Base-by-base conservation (phyloP, 106 monocot genomes). In the Phalaenopsis aphrodite region DNA sequence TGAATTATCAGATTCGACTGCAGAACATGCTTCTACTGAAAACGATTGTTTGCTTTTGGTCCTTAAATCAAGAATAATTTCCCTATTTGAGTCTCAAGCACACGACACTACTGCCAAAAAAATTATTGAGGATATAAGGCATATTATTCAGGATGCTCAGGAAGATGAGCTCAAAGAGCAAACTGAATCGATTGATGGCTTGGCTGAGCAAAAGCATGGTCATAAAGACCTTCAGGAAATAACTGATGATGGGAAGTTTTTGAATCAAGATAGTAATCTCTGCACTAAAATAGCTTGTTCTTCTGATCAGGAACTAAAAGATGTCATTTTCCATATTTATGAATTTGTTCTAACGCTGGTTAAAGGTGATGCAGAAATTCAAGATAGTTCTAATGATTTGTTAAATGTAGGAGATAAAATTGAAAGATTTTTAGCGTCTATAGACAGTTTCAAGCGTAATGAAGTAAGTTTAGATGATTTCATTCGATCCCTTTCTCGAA, bases 271-370 rank as follows among this genome's bases (percentile, higher is more conserved):
- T 72, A 37, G 6, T 45, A 74, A 42, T 18, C n/a, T 41, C 39
- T 71, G 43, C 19, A 19, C 6, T 74, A 42, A 42, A 74, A 21
- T 42, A 19, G 24, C 24, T 65, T 65, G 64, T 23, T 24, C 7
- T 65, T 43, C 19, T 42, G 43, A 74, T 45, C 74, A 80, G 19
- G 71, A 57, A 45, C 36, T 90, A 49, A 79, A 78, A 76, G 88
- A 47, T 82, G 90, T 94, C 5, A 82, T 95, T 49, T 85, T 81
- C 57, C 72, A 89, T 8, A 88, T 93, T 79, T 77, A 88, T 52
- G 88, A 89, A 64, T 91, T 88, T 81, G 81, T 93, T 5, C 19
- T 82, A 23, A 80, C 74, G 37, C 76, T 93, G 58, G 81, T 82
- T 72, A 89, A 82, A 81, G 85, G 87, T 65, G 82, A 84, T 10